Base-by-base conservation (phyloP, 2,329 filamentous ascomycete species). In the Phialophora chinensis region DNA sequence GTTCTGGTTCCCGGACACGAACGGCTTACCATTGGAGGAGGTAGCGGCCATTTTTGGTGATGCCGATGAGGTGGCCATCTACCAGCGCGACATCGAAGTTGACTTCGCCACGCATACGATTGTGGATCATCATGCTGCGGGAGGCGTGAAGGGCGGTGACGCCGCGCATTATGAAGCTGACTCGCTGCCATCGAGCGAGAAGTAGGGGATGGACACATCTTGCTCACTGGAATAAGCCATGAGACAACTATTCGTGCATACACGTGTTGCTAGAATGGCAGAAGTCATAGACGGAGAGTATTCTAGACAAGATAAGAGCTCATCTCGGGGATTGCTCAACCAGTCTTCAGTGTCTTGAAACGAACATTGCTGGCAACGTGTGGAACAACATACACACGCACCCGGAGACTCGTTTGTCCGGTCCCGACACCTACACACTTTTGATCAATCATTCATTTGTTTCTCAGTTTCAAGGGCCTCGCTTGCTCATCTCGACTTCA, bases 1-100 rank as follows among this genome's bases (percentile, higher is more conserved):
- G 67, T 67, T 73, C 3, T 69, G 74, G 27, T 69, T 76, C 29
- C 74, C 75, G 0, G 75, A 76, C 66, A 76, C 75, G 0, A 76
- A 75, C 38, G 75, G 74, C 1, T 49, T 74, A 60, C 69, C 70
- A 0, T 53, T 77, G n/a, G 74, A 77, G 53, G 74, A 76, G 49
- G 70, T 76, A 33, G 74, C 75, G 35, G 69, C 66, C 17, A 62
- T 75, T 7, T 76, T 75, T 38, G 68, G 70, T 7, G 70, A 72
- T 38, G 61, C n/a, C 1, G 69, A 71, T 47, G 64, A 69, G 44
- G 67, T 71, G 1, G 69, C 69, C 31, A 66, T 69, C 49, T 71
- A 69, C 52, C 62, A 69, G 25, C 53, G 63, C 1, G 67, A 71
- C n/a, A 58, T 70, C 47, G 64, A 70, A 23, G 59, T 69, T 35